phyloP scores from a whole-genome alignment of 1,284 basidiomycete species.

The Amylostereum areolatum region DNA sequence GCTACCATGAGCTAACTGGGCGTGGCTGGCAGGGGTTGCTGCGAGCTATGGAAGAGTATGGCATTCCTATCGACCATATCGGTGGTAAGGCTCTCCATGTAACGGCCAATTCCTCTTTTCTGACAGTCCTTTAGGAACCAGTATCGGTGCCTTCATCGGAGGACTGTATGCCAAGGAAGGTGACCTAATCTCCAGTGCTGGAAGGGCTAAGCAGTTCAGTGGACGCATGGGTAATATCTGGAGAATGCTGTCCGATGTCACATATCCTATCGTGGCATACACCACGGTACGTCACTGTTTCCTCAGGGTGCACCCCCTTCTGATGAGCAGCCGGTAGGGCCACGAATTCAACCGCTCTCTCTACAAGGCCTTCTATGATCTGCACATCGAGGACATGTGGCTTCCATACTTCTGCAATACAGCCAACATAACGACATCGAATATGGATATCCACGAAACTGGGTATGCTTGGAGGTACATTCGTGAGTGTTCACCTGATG shows the following conservation, averaged over 20 bases:
- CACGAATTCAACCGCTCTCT: constrained; percentile 88
- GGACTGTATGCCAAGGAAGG: constrained; percentile 94
- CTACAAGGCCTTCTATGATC: constrained; percentile 89
- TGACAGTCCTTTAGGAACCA: constrained; percentile 50
- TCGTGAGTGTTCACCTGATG: constrained; percentile 39
- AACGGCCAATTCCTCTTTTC: constrained; percentile 3
- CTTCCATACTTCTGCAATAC: constrained; percentile 98
- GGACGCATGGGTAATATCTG: constrained; percentile 92
- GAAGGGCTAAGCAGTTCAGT: constrained; percentile 88
- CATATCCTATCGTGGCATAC: constrained; percentile 96
- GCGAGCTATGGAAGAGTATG: constrained; percentile 85
- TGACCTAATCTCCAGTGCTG: constrained; percentile 82
- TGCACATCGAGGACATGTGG: constrained; percentile 99
- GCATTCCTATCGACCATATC: constrained; percentile 91
- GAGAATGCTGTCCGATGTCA: constrained; percentile 92
- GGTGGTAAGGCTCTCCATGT: constrained; percentile 43
- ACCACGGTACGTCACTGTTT: constrained; percentile 70
- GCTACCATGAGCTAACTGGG: too few relatives aligned
- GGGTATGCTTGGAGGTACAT: constrained; percentile 93
- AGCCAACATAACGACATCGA: constrained; percentile 95
- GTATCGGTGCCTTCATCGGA: constrained; percentile 93
- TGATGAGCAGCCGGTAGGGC: constrained; percentile 40
- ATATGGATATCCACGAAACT: constrained; percentile 96
- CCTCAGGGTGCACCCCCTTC: constrained; percentile 11
- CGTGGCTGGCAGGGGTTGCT: constrained; percentile 64